phyloP scores from a whole-genome alignment of 1,139 yeast species.

The Meyerozyma smithsonii region DNA sequence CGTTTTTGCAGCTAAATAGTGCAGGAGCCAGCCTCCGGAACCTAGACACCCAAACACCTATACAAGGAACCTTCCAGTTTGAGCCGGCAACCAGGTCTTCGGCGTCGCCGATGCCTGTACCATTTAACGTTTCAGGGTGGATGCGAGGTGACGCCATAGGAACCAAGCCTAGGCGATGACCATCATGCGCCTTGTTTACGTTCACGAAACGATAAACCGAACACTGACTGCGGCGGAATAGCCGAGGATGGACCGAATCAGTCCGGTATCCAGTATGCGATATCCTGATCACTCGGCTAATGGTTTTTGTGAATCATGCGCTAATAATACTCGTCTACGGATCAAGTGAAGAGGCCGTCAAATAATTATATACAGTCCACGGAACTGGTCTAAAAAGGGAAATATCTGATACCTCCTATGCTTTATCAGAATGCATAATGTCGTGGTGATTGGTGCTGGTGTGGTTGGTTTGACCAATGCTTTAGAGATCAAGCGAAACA shows the following conservation, averaged over 20 bases:
- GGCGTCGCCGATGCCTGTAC: not conserved
- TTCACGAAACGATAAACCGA: too few relatives aligned
- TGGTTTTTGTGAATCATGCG: too few relatives aligned
- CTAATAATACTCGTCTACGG: too few relatives aligned
- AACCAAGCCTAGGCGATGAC: too few relatives aligned
- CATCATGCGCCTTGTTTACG: too few relatives aligned
- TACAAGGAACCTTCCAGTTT: not conserved
- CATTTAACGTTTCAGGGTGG: too few relatives aligned
- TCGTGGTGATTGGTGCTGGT: conserved; percentile 39
- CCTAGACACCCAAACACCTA: not conserved
- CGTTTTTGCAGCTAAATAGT: not conserved
- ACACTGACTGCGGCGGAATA: too few relatives aligned
- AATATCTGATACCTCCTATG: not conserved
- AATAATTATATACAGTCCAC: not conserved
- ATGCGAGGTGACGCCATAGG: too few relatives aligned
- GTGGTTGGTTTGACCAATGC: conserved; percentile 40
- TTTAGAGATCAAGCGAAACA: conserved; percentile 16
- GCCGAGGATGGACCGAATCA: too few relatives aligned
- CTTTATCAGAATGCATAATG: not conserved
- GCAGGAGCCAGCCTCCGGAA: not conserved
- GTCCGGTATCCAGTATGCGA: too few relatives aligned
- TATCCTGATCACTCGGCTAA: too few relatives aligned
- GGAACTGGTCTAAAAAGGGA: not conserved
- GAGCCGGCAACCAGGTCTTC: not conserved
- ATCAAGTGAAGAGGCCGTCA: too few relatives aligned